A percentile compares a stretch with the other conserved stretches of the same genome.
Evolutionary conservation across 805 yeast species (phyloP).

Genomic region (Schwanniomyces pseudopolymorphus): DNA sequence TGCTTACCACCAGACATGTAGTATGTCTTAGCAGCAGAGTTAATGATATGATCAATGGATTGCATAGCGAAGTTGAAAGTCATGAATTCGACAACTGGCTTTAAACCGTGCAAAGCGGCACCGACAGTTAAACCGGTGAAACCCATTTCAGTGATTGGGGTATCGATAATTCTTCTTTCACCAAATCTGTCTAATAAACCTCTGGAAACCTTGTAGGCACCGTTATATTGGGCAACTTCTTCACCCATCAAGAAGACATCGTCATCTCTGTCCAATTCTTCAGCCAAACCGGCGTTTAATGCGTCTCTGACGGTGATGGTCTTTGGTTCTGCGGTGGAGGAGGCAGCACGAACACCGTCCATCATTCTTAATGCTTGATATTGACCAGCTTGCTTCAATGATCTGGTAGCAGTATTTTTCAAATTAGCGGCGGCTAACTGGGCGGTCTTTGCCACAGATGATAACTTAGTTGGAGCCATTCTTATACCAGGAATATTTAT

Average conservation of each 20-base stretch:
- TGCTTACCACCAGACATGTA: constrained; percentile 99
- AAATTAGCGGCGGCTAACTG: constrained; percentile 37
- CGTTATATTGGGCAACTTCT: constrained; percentile 98
- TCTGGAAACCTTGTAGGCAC: constrained; percentile 96
- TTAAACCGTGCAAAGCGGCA: constrained; percentile 93
- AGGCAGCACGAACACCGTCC: constrained; percentile 39
- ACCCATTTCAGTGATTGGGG: constrained; percentile 99
- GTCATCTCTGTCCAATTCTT: constrained; percentile 95
- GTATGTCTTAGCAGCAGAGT: constrained; percentile 97
- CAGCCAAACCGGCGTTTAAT: constrained; percentile 89
- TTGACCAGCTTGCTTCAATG: constrained; percentile 29
- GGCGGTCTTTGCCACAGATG: constrained; percentile 45
- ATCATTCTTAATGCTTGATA: constrained; percentile 36
- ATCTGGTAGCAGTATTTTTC: constrained; percentile 20
- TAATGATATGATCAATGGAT: constrained; percentile 96
- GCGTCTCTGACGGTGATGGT: constrained; percentile 96
- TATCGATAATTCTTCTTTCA: constrained; percentile 88
- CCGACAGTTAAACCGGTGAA: constrained; percentile 94
- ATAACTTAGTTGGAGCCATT: constrained; percentile 26
- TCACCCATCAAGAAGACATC: constrained; percentile 96
- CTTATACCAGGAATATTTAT: constrained; percentile 2
- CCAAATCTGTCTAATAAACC: constrained; percentile 95
- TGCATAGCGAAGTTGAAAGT: constrained; percentile 99
- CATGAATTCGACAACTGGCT: constrained; percentile 98
- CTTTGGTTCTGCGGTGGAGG: constrained; percentile 51